phyloP scores from a whole-genome alignment of 768 basidiomycete species.

The Phlebiopsis flavidoalba region DNA sequence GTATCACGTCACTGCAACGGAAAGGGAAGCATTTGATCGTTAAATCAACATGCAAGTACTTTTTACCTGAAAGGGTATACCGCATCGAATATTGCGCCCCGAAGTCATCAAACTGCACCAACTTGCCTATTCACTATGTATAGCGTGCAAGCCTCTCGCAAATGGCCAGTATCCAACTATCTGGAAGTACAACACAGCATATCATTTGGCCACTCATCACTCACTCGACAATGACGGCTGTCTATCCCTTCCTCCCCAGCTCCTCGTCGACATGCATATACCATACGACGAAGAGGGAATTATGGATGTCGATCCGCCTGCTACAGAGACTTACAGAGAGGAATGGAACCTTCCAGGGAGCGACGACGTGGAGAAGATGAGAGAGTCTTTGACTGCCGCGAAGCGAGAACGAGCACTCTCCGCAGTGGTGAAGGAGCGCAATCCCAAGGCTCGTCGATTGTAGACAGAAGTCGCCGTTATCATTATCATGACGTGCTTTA shows the following conservation, averaged over 20 bases:
- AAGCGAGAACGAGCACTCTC: background rate
- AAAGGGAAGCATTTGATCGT: no score
- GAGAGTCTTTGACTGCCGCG: background rate
- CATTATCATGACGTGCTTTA: background rate
- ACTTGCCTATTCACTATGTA: background rate
- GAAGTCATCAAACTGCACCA: no score
- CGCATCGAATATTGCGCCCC: no score
- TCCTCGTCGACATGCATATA: background rate
- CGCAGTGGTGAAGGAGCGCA: background rate
- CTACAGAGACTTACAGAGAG: background rate
- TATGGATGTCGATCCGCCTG: background rate
- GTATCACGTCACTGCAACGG: no score
- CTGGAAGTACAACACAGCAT: background rate
- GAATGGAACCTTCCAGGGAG: background rate
- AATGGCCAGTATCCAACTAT: background rate
- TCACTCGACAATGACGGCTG: background rate
- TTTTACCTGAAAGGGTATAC: no score
- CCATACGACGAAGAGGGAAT: background rate
- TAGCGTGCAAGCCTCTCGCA: background rate
- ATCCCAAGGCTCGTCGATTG: background rate
- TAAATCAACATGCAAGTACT: no score
- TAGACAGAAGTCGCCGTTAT: background rate
- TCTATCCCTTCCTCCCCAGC: background rate
- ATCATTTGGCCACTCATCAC: background rate
- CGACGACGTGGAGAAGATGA: background rate